These are phyloP conservation scores for Candida sithepensis DNA, from an alignment of 805 yeast species.

Conservation along the genomic window DNA sequence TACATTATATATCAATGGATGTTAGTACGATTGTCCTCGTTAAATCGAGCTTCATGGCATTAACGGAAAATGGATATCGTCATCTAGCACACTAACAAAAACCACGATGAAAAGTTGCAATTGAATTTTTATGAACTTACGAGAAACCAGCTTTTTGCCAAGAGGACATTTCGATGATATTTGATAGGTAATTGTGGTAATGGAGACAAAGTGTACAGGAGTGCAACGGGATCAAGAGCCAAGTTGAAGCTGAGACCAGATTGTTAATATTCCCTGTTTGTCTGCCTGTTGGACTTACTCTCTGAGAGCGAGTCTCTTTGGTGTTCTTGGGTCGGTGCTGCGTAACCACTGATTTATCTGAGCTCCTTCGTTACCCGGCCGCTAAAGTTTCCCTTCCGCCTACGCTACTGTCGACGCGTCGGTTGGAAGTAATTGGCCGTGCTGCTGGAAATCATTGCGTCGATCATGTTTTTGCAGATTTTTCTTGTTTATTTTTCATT, in stretches of 20 bases:
- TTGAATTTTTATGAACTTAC: conserved; percentile 31
- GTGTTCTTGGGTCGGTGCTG: background rate
- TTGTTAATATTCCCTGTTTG: background rate
- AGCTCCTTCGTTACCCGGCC: background rate
- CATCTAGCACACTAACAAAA: background rate
- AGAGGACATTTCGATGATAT: conserved; percentile 40
- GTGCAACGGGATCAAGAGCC: background rate
- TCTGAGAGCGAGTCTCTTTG: no score
- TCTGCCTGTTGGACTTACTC: no score
- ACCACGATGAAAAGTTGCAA: background rate
- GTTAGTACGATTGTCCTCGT: background rate
- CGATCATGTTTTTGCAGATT: background rate
- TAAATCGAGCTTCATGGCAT: background rate
- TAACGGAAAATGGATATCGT: background rate
- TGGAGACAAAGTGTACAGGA: background rate
- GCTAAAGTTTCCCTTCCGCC: background rate
- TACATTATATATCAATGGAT: conserved; percentile 14
- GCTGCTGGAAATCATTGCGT: background rate
- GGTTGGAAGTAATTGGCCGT: background rate
- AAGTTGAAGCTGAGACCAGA: background rate
- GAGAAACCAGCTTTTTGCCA: conserved; percentile 69
- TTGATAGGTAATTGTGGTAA: no score
- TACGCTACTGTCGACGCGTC: background rate
- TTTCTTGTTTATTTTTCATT: background rate
- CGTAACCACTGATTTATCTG: background rate